A percentile compares a stretch with the other conserved stretches of the same genome.
Conservation (phyloP, 202 grass and related monocot genomes). For the Carex arenaria region DNA sequence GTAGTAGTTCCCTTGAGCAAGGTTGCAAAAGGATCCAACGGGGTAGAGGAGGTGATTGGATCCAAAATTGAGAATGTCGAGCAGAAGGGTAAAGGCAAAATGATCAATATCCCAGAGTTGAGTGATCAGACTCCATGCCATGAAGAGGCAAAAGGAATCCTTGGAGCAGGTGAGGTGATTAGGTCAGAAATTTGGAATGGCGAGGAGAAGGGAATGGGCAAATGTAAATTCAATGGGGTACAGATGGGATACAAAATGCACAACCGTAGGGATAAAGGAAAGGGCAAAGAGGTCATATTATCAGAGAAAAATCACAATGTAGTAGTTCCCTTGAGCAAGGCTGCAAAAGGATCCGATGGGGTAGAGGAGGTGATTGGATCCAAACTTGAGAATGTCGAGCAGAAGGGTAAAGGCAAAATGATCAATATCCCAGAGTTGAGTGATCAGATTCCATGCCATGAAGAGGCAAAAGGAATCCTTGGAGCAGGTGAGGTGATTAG, state of each 20-base stretch:
- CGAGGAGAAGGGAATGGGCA: background rate
- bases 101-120: conserved; percentile 11
- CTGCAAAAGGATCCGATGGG: background rate
- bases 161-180: conserved; percentile 15
- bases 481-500: conserved; percentile 13
- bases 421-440: conserved; percentile 14
- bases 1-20: background rate
- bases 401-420: conserved; percentile 21
- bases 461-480: conserved; percentile 1
- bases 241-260: background rate
- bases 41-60: background rate
- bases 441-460: conserved; percentile 15
- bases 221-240: background rate
- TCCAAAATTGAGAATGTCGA: background rate
- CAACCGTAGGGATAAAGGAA: background rate
- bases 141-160: conserved; percentile 8
- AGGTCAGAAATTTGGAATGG: background rate
- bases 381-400: background rate
- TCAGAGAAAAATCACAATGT: background rate
- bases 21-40: background rate
- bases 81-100: conserved; percentile 18
- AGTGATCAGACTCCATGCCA: conserved; percentile 20
- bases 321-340: background rate
- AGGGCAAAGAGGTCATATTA: conserved; percentile 4
- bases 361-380: background rate